Evolutionary conservation across 495 filamentous ascomycete species (phyloP).

Genomic region (Monascus purpureus): DNA sequence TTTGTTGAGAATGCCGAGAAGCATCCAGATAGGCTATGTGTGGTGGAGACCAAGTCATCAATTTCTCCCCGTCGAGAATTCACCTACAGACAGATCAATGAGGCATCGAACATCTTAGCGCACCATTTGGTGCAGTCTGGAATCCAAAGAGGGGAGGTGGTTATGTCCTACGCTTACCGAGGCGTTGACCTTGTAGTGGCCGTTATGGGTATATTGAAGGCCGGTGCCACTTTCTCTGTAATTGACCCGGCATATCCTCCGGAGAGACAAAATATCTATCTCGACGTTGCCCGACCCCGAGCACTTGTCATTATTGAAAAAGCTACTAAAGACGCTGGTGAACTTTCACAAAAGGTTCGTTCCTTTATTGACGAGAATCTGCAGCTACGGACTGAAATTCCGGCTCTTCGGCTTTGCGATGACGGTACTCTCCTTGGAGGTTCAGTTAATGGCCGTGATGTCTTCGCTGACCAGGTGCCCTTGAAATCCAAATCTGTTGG

Average conservation of each 20-base stretch:
- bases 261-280: constrained; percentile 75
- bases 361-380: constrained; percentile 64
- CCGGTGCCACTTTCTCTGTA: constrained; percentile 40
- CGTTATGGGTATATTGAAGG: constrained; percentile 43
- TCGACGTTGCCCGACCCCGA: constrained; percentile 74
- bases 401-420: constrained; percentile 57
- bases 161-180: constrained; percentile 87
- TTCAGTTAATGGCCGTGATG: constrained; percentile 46
- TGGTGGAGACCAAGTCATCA: constrained; percentile 64
- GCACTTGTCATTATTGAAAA: constrained; percentile 70
- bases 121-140: constrained; percentile 65
- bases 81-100: constrained; percentile 79
- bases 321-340: constrained; percentile 62
- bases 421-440: constrained; percentile 67
- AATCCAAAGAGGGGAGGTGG: constrained; percentile 68
- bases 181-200: constrained; percentile 36
- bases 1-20: constrained; percentile 57
- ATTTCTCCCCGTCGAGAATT: constrained; percentile 50
- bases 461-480: constrained; percentile 39
- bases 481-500: constrained; percentile 46
- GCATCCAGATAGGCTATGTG: constrained; percentile 66
- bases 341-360: constrained; percentile 53
- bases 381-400: constrained; percentile 59
- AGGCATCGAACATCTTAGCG: constrained; percentile 68
- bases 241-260: constrained; percentile 85